Conservation (phyloP, 768 basidiomycete genomes). For the Melanogaster broomeanus region DNA sequence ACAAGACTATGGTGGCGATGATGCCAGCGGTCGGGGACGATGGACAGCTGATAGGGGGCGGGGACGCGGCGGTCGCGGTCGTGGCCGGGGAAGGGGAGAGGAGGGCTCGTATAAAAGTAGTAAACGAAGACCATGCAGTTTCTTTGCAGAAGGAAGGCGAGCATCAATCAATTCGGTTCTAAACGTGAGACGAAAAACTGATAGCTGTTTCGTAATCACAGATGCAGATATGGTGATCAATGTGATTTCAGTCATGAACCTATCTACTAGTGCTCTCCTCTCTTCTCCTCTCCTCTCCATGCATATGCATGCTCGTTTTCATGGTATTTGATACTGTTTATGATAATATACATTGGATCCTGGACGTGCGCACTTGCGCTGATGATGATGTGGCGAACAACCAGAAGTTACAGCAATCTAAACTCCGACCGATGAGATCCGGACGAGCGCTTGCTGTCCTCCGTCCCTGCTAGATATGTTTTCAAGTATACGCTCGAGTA, state of each 20-base stretch:
- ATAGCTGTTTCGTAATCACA: slow-evolving; percentile 53
- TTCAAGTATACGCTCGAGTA: background rate
- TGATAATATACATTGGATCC: slow-evolving; percentile 9
- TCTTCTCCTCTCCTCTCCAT: background rate
- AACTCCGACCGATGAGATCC: too few species aligned
- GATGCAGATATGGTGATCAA: slow-evolving; percentile 87
- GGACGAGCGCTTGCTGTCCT: too few species aligned
- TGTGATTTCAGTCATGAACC: slow-evolving; percentile 82
- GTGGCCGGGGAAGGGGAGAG: slow-evolving; percentile 56
- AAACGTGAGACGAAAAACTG: slow-evolving; percentile 35
- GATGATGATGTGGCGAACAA: too few species aligned
- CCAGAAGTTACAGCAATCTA: too few species aligned
- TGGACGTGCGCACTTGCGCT: slow-evolving; percentile 9
- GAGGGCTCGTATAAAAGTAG: slow-evolving; percentile 71
- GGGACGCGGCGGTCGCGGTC: slow-evolving; percentile 57
- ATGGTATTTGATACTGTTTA: slow-evolving; percentile 16
- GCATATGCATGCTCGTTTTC: slow-evolving; percentile 1
- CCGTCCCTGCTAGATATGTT: too few species aligned
- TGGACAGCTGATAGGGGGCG: slow-evolving; percentile 50
- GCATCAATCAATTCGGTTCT: slow-evolving; percentile 49
- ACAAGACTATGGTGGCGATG: slow-evolving; percentile 49
- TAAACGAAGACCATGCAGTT: slow-evolving; percentile 89
- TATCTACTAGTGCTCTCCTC: slow-evolving; percentile 33
- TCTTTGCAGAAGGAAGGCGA: slow-evolving; percentile 92
- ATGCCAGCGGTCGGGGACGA: slow-evolving; percentile 43